Conservation (phyloP, 495 filamentous ascomycete species). For the Monascus purpureus region DNA sequence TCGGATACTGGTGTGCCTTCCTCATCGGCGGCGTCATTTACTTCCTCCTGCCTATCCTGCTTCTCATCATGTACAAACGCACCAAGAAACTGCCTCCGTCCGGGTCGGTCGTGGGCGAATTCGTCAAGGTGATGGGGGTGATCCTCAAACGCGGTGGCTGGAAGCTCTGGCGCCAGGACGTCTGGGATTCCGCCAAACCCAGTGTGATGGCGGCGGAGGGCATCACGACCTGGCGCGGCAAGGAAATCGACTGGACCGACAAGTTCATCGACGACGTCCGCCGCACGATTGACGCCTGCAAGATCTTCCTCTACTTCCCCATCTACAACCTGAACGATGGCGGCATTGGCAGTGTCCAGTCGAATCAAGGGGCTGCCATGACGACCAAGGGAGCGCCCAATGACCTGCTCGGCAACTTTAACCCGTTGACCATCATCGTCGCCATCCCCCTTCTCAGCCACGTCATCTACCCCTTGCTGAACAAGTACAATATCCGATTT, state of each 20-base stretch:
- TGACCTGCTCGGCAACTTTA: slow-evolving; percentile 57
- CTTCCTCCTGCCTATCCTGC: slow-evolving; percentile 36
- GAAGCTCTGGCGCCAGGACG: slow-evolving; percentile 39
- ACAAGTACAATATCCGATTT: slow-evolving; percentile 39
- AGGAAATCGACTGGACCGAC: slow-evolving; percentile 29
- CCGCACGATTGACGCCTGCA: slow-evolving; percentile 33
- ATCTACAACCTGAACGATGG: slow-evolving; percentile 37
- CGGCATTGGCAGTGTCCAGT: slow-evolving; percentile 23
- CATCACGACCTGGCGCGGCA: slow-evolving; percentile 7
- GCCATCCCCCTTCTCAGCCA: slow-evolving; percentile 49
- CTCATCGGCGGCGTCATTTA: slow-evolving; percentile 39
- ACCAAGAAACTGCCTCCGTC: slow-evolving; percentile 37
- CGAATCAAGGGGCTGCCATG: slow-evolving; percentile 42
- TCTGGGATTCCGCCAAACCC: slow-evolving; percentile 54
- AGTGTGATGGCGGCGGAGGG: slow-evolving; percentile 37
- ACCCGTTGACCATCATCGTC: slow-evolving; percentile 52
- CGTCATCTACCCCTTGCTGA: slow-evolving; percentile 46
- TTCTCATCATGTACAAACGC: slow-evolving; percentile 32
- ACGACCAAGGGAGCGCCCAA: slow-evolving; percentile 55
- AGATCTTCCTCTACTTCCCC: slow-evolving; percentile 41
- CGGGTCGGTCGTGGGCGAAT: slow-evolving; percentile 34
- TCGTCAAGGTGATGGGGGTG: slow-evolving; percentile 38
- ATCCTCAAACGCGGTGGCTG: slow-evolving; percentile 43
- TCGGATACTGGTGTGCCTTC: no score
- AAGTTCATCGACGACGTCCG: slow-evolving; percentile 33